Percentiles rank a stretch among this genome's conserved stretches.
Conservation (phyloP, 192 early-diverging fungal species). For the Linnemannia schmuckeri region DNA sequence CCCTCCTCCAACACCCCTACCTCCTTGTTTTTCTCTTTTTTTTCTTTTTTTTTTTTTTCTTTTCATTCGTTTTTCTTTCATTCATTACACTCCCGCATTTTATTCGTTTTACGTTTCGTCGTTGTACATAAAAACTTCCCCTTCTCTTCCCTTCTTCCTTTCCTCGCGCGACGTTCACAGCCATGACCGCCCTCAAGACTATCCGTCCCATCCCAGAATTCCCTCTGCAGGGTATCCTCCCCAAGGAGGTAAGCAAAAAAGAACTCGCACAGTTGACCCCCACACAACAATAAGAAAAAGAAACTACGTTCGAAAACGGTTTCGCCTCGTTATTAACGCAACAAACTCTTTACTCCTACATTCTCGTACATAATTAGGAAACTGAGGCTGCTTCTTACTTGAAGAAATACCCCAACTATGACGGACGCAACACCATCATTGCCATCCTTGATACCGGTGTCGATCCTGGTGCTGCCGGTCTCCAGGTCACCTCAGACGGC, state of each 20-base stretch:
- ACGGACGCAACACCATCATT: conserved; percentile 90
- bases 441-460: conserved; percentile 96
- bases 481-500: conserved; percentile 90
- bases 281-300: no score
- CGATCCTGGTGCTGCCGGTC: conserved; percentile 91
- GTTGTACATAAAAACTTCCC: background rate
- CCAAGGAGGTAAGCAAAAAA: conserved; percentile 53
- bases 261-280: background rate
- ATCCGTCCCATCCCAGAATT: conserved; percentile 59
- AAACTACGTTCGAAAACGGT: background rate
- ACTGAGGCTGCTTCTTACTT: conserved; percentile 88
- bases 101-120: background rate
- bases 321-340: background rate
- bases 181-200: conserved; percentile 58
- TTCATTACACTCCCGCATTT: background rate
- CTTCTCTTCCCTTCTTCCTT: background rate
- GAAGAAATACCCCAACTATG: conserved; percentile 85
- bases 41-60: background rate
- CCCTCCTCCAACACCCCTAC: background rate
- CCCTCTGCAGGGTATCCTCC: conserved; percentile 59
- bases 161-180: background rate
- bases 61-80: no score
- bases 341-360: no score
- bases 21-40: background rate
- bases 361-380: conserved; percentile 57